Conservation (phyloP, 108 stramenopile species). For the Cyclotella baltica region DNA sequence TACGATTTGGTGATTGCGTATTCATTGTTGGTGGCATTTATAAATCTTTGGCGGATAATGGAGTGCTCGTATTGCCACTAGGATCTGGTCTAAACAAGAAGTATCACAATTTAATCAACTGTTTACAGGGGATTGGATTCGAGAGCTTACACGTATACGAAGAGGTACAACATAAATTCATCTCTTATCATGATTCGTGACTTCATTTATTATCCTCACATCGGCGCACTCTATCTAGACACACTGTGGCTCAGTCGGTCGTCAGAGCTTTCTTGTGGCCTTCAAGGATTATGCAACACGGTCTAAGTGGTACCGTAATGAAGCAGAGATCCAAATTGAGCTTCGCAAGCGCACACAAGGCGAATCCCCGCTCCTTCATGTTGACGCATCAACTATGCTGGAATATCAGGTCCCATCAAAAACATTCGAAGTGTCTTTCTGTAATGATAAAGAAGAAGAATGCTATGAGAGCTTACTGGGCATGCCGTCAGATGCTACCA, state of each 20-base stretch:
- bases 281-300: constrained; percentile 36
- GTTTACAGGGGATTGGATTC: constrained; percentile 32
- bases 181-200: not conserved
- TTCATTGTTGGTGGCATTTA: constrained; percentile 16
- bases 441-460: not conserved
- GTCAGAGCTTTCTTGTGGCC: constrained; percentile 28
- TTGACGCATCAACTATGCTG: constrained; percentile 34
- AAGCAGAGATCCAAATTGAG: constrained; percentile 35
- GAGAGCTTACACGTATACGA: constrained; percentile 39
- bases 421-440: constrained; percentile 18
- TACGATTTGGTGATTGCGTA: not conserved
- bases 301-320: constrained; percentile 32
- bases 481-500: not conserved
- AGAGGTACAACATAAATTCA: constrained; percentile 14
- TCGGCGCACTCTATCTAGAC: constrained; percentile 5
- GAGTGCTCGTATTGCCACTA: constrained; percentile 15
- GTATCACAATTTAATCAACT: constrained; percentile 21
- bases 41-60: constrained; percentile 22
- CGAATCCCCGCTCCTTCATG: constrained; percentile 13
- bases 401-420: constrained; percentile 35
- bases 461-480: not conserved
- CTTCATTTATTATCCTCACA: not conserved
- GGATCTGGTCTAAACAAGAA: not conserved
- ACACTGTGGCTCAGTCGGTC: constrained; percentile 8
- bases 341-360: constrained; percentile 32